These are phyloP conservation scores for Stemphylium beticola DNA, from an alignment of 2,329 filamentous ascomycete species.

Conservation along the genomic window DNA sequence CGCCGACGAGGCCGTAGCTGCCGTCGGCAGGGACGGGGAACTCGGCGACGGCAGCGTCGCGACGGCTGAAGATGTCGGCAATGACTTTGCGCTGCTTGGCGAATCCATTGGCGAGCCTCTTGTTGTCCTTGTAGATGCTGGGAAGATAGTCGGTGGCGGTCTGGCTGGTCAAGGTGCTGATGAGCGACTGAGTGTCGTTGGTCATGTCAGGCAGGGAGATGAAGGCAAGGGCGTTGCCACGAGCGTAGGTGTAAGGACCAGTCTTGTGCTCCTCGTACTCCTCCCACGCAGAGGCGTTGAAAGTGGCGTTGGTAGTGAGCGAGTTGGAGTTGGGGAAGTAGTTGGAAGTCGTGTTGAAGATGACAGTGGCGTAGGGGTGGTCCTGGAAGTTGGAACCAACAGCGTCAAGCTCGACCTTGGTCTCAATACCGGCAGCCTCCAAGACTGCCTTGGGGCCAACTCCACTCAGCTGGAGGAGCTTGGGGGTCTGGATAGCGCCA, in stretches of 20 bases:
- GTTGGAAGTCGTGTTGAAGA: slow-evolving; percentile 30
- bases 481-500: slow-evolving; percentile 61
- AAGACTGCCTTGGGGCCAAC: slow-evolving; percentile 39
- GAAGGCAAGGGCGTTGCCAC: slow-evolving; percentile 34
- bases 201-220: slow-evolving; percentile 35
- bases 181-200: slow-evolving; percentile 13
- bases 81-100: slow-evolving; percentile 32
- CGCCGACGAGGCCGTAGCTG: slow-evolving; percentile 30
- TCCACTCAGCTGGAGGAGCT: slow-evolving; percentile 53
- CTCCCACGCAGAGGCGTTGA: slow-evolving; percentile 39
- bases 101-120: slow-evolving; percentile 29
- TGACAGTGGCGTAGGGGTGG: slow-evolving; percentile 29
- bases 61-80: slow-evolving; percentile 28
- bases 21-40: slow-evolving; percentile 47
- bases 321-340: slow-evolving; percentile 33
- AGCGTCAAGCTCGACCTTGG: slow-evolving; percentile 35
- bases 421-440: slow-evolving; percentile 35
- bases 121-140: slow-evolving; percentile 28
- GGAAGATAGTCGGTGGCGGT: slow-evolving; percentile 31
- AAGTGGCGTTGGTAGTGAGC: slow-evolving; percentile 38
- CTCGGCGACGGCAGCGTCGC: slow-evolving; percentile 32
- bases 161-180: slow-evolving; percentile 12
- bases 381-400: slow-evolving; percentile 48
- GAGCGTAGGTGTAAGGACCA: slow-evolving; percentile 38
- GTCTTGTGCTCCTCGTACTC: slow-evolving; percentile 41